Evolutionary conservation across 2,329 filamentous ascomycete genomes (phyloP), one percentile per base, ranked within the genome.

Genomic region (Colletotrichum incanum): DNA sequence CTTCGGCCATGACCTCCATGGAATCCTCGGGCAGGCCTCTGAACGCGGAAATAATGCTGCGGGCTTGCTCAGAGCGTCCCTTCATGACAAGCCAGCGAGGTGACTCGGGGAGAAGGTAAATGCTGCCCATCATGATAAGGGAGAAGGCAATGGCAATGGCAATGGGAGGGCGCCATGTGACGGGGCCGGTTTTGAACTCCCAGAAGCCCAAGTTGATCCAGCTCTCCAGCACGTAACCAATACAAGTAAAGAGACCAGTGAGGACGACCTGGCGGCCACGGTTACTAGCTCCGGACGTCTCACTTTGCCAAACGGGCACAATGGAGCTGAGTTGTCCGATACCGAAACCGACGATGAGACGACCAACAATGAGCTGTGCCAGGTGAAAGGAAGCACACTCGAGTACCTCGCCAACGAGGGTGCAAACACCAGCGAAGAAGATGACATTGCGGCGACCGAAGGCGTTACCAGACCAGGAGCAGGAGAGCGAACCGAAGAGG

Each of bases 11-110:
- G 34, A 91, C 88, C 26, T 91, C 84, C 14, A 85, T 79, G 0
- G 86, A 89, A 52, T 83, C 79, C 11, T 77, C 77, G 65, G 87
- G 81, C 3, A 86, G 88, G 20, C 86, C 87, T 72, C 88, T 85
- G 74, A 86, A 87, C 49, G 81, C 82, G 55, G 78, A 67, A 9
- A 82, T 76, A 37, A 81, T 67, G 0, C 68, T 71, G 11, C 77
- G 78, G 1, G 81, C 81, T 47, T 82, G 78, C n/a, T 80, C 80
- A 7, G 73, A 71, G 2, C 76, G 76, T 41, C 80, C 79, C 20
- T 76, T 75, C 31, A 78, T 76, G 52, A 82, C 74, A 20, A 82
- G 79, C 72, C 75, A 82, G 62, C 81, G 79, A 8, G 81, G 81
- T 2, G 78, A 80, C 49, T 82, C 81, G 2, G 80, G 79, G 5